Evolutionary conservation across 345 rosid species (phyloP).

Genomic region (Erysimum cheiranthoides): DNA sequence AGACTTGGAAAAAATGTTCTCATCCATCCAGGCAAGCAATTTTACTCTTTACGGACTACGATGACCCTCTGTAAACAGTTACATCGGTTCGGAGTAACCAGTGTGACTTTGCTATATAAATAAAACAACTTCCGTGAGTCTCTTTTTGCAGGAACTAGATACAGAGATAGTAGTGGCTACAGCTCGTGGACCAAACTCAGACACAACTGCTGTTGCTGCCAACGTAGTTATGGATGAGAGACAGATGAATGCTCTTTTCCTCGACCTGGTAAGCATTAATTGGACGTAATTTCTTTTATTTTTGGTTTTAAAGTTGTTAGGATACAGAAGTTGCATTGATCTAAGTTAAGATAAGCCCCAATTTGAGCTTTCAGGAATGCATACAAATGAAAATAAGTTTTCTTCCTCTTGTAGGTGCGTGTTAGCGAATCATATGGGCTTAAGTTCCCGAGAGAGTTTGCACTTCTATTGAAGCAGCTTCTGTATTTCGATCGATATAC

Average conservation of each 20-base stretch:
- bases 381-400: not conserved
- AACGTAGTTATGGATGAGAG: slow-evolving; percentile 86
- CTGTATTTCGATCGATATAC: slow-evolving; percentile 95
- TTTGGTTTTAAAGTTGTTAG: slow-evolving; percentile 9
- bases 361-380: not conserved
- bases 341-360: not conserved
- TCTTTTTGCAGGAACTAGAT: slow-evolving; percentile 76
- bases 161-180: slow-evolving; percentile 88
- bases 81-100: slow-evolving; percentile 26
- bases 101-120: not conserved
- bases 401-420: slow-evolving; percentile 58
- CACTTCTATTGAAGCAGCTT: slow-evolving; percentile 97
- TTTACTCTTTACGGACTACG: not conserved
- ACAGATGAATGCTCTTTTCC: slow-evolving; percentile 98
- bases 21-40: slow-evolving; percentile 74
- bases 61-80: slow-evolving; percentile 15
- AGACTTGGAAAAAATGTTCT: slow-evolving; percentile 90
- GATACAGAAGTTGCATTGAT: not conserved
- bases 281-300: not conserved
- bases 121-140: slow-evolving; percentile 5
- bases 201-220: slow-evolving; percentile 87
- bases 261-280: slow-evolving; percentile 71
- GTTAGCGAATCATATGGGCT: slow-evolving; percentile 93
- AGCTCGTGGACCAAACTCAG: slow-evolving; percentile 67
- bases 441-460: slow-evolving; percentile 90